phyloP scores from a whole-genome alignment of 2,329 filamentous ascomycete species.

The Diaporthe ilicicola region DNA sequence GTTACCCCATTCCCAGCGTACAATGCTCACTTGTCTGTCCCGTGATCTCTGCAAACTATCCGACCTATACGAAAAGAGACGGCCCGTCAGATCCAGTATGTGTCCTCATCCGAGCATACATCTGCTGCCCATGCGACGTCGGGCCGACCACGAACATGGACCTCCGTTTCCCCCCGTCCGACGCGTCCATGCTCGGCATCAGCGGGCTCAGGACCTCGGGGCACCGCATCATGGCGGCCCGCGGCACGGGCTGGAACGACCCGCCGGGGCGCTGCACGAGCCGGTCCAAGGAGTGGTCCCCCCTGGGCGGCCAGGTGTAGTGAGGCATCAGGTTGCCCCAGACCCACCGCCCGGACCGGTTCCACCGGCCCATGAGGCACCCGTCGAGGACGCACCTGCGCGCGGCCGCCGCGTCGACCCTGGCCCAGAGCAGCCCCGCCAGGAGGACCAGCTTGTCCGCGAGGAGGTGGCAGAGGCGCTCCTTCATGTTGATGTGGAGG shows the following conservation, averaged over 20 bases:
- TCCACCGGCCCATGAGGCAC: constrained; percentile 22
- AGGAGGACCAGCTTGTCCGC: neutral
- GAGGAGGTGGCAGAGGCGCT: constrained; percentile 19
- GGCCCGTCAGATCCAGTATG: constrained; percentile 21
- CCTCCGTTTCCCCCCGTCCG: constrained; percentile 18
- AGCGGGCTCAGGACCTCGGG: constrained; percentile 9
- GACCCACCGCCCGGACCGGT: neutral
- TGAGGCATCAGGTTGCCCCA: constrained; percentile 14
- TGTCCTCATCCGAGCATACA: constrained; percentile 16
- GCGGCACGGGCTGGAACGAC: neutral
- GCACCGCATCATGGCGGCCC: neutral
- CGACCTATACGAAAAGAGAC: neutral
- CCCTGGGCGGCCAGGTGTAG: constrained; percentile 3
- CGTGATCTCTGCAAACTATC: no score
- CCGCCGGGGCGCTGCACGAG: neutral
- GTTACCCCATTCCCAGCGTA: no score
- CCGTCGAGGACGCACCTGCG: neutral
- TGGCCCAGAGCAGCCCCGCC: neutral
- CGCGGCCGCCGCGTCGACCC: neutral
- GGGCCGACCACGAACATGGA: constrained; percentile 16
- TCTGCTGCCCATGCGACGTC: constrained; percentile 3
- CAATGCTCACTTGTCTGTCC: neutral
- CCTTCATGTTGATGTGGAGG: neutral
- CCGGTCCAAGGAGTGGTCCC: neutral
- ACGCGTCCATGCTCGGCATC: constrained; percentile 12